phyloP scores from a whole-genome alignment of 176 grass and related monocot genomes.

The Oryza brachyantha region DNA sequence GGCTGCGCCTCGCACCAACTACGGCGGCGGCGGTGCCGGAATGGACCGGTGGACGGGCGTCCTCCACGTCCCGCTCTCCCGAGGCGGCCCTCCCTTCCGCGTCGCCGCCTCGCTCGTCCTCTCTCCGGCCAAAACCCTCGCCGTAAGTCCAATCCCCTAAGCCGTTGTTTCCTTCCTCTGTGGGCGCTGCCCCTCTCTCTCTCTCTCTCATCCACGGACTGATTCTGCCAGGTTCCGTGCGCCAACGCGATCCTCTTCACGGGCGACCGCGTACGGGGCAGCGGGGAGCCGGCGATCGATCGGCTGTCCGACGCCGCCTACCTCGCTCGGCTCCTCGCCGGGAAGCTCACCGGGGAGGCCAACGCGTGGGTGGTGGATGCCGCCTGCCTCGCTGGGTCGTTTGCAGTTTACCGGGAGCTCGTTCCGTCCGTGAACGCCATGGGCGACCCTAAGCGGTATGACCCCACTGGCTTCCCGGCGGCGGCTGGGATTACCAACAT shows the following conservation, averaged over 20 bases:
- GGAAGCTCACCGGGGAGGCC: conserved; percentile 46
- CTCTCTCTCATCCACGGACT: background rate
- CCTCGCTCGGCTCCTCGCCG: conserved; percentile 45
- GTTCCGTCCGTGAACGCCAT: conserved; percentile 48
- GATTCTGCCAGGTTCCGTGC: conserved; percentile 47
- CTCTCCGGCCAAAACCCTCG: conserved; percentile 48
- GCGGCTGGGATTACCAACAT: conserved; percentile 50
- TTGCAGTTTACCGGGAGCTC: conserved; percentile 68
- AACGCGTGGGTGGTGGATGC: conserved; percentile 87
- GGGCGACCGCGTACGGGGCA: conserved; percentile 63
- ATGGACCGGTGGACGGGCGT: conserved; percentile 83
- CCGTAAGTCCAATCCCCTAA: conserved; percentile 38
- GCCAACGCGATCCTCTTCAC: conserved; percentile 80
- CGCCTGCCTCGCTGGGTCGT: conserved; percentile 55
- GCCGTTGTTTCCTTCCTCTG: background rate
- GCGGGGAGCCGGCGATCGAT: conserved; percentile 58
- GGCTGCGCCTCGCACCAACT: background rate
- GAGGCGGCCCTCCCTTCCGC: conserved; percentile 25
- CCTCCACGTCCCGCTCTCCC: conserved; percentile 42
- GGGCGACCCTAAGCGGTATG: conserved; percentile 64
- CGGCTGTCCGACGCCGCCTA: conserved; percentile 60
- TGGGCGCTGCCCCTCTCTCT: too few relatives aligned
- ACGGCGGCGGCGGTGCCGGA: conserved; percentile 1
- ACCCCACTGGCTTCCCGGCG: conserved; percentile 67
- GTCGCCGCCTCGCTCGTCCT: conserved; percentile 67